Evolutionary conservation across 352 stramenopile genomes (phyloP), one percentile per base, ranked within the genome.

Genomic region (Phytophthora pseudosyringae): DNA sequence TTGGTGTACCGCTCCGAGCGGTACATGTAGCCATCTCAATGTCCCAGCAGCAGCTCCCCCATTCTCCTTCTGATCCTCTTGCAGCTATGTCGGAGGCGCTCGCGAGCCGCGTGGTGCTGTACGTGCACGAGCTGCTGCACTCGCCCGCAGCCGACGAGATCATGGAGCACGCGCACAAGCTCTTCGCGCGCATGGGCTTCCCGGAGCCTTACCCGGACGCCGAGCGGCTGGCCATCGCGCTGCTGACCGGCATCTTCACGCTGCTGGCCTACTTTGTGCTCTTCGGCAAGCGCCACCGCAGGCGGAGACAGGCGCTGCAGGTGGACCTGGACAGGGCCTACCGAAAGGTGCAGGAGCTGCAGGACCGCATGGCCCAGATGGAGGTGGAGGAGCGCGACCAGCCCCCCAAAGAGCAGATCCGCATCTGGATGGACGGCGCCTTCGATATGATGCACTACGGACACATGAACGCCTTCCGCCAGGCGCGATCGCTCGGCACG

Each of bases 361-460:
- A 96, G 61, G 84, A 94, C 36, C 91, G 91, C 66, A 79, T 96
- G 59, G 76, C 84, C 9, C 74, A 88, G 69, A 93, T 95, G 72
- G 88, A 96, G 38, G 60, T 88, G n/a, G 88, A 97, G 45, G 81
- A 92, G 38, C 68, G 65, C 8, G 57, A 69, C 10, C 73, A 82
- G 58, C 56, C 64, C 8, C 74, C 88, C 18, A 92, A 91, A 68
- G 81, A 97, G 53, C 81, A 98, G 74, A 94, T 98, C 71, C 91
- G 95, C 53, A 99, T 99, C 64, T 99, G 98, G 86, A 99, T 99
- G 92, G 98, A 99, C 65, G 98, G 98, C 49, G 97, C 96, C 28
- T 99, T 99, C 76, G 98, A 99, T 75, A 97, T 99, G 83, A 99
- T 99, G 94, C 98, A 99, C 77, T 99, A 99, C 75, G 98, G 98